Evolutionary conservation across 129 eudicot species (phyloP), one percentile per base, ranked within the genome.

Genomic region (Calendula officinalis): DNA sequence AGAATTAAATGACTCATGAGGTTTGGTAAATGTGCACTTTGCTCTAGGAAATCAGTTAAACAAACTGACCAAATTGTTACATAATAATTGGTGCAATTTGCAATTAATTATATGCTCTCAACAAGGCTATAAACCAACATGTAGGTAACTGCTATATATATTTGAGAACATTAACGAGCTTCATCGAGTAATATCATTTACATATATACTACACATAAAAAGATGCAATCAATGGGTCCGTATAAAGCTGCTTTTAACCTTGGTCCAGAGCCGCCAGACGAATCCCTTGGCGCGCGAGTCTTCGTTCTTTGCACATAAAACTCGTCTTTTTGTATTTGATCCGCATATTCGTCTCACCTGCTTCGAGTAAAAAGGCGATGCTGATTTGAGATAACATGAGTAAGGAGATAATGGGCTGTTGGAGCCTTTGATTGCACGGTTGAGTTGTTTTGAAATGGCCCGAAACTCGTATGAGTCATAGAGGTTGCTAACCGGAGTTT

Each of bases 391-490:
- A 69, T 75, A 80, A 41, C 17, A 69, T 0, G 84, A 77, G 73
- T 75, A 71, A 57, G 90, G 90, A 59, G 88, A 83, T 47, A 70
- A 66, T 7, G 75, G 82, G 67, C 68, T 76, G 15, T 69, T 75
- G 44, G 90, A 73, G 39, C 80, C 90, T 30, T 68, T 77, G 8
- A 84, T 76, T 43, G 95, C 85, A 0, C 85, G 85, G 47, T 87
- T 87, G 37, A 87, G 79, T 36, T 83, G 95, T 71, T 76, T 87
- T 38, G 84, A 64, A 34, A 87, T 79, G 33, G 87, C 85, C 7
- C 81, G 77, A 57, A 87, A 85, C 65, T 87, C 90, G 7, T 51
- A 83, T 1, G 95, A 83, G 68, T 87, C 95, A 17, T 81, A 82
- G 33, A 87, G 85, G 56, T 67, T 78, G 87, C 78, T 83, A 14